Percentiles rank a stretch among this genome's conserved stretches.
Conservation (phyloP, 1,284 basidiomycete genomes). For the Jaminaea rosea region DNA sequence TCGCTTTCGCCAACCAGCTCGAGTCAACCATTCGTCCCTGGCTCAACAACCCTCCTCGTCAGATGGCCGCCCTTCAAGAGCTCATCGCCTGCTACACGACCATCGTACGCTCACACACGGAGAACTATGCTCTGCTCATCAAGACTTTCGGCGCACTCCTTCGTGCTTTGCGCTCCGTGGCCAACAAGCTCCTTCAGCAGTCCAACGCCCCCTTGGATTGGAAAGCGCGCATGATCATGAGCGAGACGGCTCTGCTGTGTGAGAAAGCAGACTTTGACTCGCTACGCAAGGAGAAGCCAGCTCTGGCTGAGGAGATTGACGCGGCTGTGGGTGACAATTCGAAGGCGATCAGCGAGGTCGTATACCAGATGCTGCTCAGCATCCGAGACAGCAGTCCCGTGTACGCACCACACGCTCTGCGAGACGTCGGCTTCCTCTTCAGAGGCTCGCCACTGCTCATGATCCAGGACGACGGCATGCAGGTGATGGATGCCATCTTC, state of each 20-base stretch:
- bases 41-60: slow-evolving; percentile 61
- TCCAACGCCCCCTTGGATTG: slow-evolving; percentile 7
- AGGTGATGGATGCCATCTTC: slow-evolving; percentile 85
- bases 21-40: slow-evolving; percentile 69
- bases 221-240: slow-evolving; percentile 23
- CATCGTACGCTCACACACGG: slow-evolving; percentile 72
- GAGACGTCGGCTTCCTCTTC: slow-evolving; percentile 80
- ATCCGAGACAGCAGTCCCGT: slow-evolving; percentile 57
- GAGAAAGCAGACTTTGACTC: slow-evolving; percentile 81
- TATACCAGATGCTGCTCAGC: slow-evolving; percentile 64
- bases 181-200: neutral
- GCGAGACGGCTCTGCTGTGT: slow-evolving; percentile 56
- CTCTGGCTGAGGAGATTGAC: slow-evolving; percentile 16
- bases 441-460: slow-evolving; percentile 83
- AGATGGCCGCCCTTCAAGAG: slow-evolving; percentile 56
- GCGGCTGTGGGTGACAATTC: slow-evolving; percentile 53
- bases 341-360: slow-evolving; percentile 70
- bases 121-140: slow-evolving; percentile 68
- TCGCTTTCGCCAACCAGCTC: slow-evolving; percentile 64
- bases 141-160: slow-evolving; percentile 51
- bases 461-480: slow-evolving; percentile 64
- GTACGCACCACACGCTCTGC: slow-evolving; percentile 59
- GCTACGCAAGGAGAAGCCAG: slow-evolving; percentile 52
- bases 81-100: slow-evolving; percentile 82
- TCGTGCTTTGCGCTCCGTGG: slow-evolving; percentile 8